Base-by-base conservation (phyloP, 306 rosid species). In the Prunus kanzakura region DNA sequence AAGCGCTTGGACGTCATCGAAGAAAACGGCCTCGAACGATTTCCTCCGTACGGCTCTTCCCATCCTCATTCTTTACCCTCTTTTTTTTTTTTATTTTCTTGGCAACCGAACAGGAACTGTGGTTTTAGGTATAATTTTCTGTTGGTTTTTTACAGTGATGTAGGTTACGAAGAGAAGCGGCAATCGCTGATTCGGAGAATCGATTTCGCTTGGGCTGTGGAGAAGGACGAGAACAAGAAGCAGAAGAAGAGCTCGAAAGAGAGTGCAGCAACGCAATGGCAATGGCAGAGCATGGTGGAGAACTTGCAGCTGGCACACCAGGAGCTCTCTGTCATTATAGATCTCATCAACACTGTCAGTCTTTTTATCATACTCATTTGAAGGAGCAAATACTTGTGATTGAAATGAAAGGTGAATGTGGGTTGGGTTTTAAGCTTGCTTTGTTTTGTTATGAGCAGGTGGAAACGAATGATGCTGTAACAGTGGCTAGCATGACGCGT, bases 131-230 rank as follows among this genome's bases (percentile, higher is more conserved):
- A 35, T 9, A 19, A 35, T 27, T 35, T 1, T 64, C 7, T 64
- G 3, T 61, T 30, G 50, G 2, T 45, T 41, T 18, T 70, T 23
- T 75, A 80, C 84, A 93, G 95, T 47, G 96, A 90, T 82, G 88
- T 88, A 55, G 96, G 88, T 64, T 85, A 95, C 38, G 96, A 92
- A 56, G 97, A 95, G 85, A 90, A 87, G 83, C 89, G 97, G 75
- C 80, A 85, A 30, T 82, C 93, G 0, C 79, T 90, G 67, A 92
- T 92, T 58, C 88, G 95, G 83, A 79, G 92, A 81, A 87, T 95
- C 32, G 97, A 90, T 76, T 95, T 95, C 56, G 97, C 97, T 11
- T 92, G 96, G 98, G 97, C 96, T 10, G 62, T 92, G 76, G 98
- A 89, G 89, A 89, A 88, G 82, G 96, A 91, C 29, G 89, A 91